Evolutionary conservation across 306 rosid genomes (phyloP).

Genomic region (Canavalia ensiformis): DNA sequence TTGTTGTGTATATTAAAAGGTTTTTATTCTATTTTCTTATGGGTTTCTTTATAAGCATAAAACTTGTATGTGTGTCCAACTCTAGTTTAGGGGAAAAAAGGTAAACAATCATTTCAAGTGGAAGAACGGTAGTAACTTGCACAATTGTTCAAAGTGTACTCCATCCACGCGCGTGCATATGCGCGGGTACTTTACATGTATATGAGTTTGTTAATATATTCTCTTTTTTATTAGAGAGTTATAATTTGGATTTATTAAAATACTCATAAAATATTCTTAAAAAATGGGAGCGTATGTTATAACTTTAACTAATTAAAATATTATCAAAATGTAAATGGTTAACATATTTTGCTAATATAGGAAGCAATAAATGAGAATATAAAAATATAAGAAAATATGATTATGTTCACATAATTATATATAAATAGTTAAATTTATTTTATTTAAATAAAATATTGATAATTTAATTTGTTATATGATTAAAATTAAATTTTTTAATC

Average conservation of each 20-base stretch:
- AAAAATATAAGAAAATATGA: neutral
- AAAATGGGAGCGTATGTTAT: neutral
- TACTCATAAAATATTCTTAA: neutral
- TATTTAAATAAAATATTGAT: neutral
- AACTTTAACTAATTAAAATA: neutral
- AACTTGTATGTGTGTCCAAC: conserved; percentile 35
- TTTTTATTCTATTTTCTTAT: neutral
- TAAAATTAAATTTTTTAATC: neutral
- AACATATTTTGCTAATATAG: neutral
- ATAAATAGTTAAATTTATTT: neutral
- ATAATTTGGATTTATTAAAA: neutral
- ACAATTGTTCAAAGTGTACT: conserved; percentile 32
- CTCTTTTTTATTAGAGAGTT: neutral
- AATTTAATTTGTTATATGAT: neutral
- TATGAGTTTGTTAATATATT: neutral
- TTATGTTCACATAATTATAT: neutral
- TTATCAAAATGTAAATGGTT: neutral
- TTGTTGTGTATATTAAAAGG: neutral
- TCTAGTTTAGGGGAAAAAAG: neutral
- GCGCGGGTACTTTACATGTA: no score
- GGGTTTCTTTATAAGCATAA: conserved; percentile 9
- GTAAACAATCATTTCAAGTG: conserved; percentile 44
- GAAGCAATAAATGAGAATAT: neutral
- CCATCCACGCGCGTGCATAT: neutral
- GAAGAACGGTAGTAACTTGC: conserved; percentile 49